Conservation (phyloP, 2,329 filamentous ascomycete genomes). For the Aspergillus ustus region DNA sequence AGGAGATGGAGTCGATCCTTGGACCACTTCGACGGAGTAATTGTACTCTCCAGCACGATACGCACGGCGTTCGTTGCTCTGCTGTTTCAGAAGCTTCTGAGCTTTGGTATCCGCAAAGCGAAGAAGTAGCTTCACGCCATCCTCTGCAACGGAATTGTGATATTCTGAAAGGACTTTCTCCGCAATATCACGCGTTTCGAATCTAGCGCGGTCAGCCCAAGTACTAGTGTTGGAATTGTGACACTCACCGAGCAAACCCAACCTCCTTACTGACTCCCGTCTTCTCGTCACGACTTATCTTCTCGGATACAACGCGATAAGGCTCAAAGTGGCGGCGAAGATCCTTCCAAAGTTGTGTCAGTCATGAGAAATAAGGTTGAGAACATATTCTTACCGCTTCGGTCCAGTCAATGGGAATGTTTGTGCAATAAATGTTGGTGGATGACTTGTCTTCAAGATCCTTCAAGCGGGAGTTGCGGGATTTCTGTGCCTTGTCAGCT, state of each 20-base stretch:
- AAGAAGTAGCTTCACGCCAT: constrained; percentile 85
- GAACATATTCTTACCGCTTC: constrained; percentile 70
- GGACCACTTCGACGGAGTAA: constrained; percentile 53
- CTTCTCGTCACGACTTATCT: constrained; percentile 88
- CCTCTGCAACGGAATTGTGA: constrained; percentile 78
- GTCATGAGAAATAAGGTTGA: neutral
- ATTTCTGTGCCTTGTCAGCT: constrained; percentile 68
- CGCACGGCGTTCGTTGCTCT: constrained; percentile 91
- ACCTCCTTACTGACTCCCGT: constrained; percentile 91
- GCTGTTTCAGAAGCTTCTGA: constrained; percentile 94
- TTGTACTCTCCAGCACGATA: constrained; percentile 97
- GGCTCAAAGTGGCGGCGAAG: constrained; percentile 67
- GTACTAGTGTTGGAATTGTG: neutral
- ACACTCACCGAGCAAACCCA: constrained; percentile 83
- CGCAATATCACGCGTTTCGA: constrained; percentile 85
- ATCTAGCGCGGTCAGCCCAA: constrained; percentile 59
- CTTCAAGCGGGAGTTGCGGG: constrained; percentile 97
- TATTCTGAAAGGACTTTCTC: constrained; percentile 86
- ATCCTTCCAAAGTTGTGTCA: constrained; percentile 57
- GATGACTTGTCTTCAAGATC: constrained; percentile 87
- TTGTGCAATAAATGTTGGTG: constrained; percentile 97
- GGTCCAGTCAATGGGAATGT: constrained; percentile 87
- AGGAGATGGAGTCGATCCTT: constrained; percentile 50
- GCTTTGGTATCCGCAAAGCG: constrained; percentile 96
- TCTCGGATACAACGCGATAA: constrained; percentile 80